Evolutionary conservation across 768 basidiomycete species (phyloP).

Genomic region (Tricholoma terreum): DNA sequence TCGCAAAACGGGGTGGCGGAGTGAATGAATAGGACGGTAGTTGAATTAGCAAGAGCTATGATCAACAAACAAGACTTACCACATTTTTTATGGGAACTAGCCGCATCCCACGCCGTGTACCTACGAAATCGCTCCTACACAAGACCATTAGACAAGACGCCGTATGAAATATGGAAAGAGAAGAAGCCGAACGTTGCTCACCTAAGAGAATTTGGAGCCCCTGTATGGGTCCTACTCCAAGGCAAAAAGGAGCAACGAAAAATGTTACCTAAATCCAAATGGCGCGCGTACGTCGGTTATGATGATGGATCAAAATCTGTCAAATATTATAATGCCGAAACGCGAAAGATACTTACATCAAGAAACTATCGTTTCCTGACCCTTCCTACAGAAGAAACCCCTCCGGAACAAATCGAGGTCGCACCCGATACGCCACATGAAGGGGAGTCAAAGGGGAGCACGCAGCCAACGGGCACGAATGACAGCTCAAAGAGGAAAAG

Average conservation of each 20-base stretch:
- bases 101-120: neutral
- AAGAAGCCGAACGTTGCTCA: slow-evolving; percentile 9
- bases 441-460: neutral
- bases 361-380: neutral
- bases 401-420: neutral
- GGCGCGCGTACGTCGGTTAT: neutral
- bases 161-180: slow-evolving; percentile 17
- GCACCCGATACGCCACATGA: neutral
- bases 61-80: neutral
- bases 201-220: slow-evolving; percentile 21
- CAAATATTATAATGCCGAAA: slow-evolving; percentile 3
- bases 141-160: slow-evolving; percentile 14
- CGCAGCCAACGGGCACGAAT: neutral
- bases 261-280: slow-evolving; percentile 1
- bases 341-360: neutral
- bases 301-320: slow-evolving; percentile 3
- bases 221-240: slow-evolving; percentile 19
- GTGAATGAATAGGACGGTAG: slow-evolving; percentile 23
- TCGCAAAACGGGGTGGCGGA: slow-evolving; percentile 34
- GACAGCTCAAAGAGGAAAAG: neutral
- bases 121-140: neutral
- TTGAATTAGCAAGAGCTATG: neutral
- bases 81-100: neutral
- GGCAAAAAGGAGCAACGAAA: neutral
- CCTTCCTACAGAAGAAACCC: neutral